Evolutionary conservation across 805 yeast genomes (phyloP).

Genomic region (Candida sphagnicola): DNA sequence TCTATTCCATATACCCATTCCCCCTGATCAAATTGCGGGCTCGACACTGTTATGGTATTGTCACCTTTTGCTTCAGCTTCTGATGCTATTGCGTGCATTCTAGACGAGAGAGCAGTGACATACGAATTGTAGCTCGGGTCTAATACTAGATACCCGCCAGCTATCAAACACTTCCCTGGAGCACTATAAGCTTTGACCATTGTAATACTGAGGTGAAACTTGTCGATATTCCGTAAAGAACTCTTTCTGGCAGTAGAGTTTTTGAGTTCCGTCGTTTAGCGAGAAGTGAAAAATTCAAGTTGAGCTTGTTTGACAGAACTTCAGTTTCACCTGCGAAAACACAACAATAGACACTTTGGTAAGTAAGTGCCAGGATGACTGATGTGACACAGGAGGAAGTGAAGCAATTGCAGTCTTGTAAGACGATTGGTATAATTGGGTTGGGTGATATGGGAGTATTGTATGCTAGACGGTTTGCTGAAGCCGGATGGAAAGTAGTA

Average conservation of each 20-base stretch:
- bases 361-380: background rate
- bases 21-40: slow-evolving; percentile 75
- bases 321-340: too few species aligned
- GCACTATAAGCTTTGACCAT: slow-evolving; percentile 66
- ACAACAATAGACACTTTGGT: too few species aligned
- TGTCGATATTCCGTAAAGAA: too few species aligned
- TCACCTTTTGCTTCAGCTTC: slow-evolving; percentile 7
- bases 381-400: slow-evolving; percentile 9
- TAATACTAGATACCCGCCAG: slow-evolving; percentile 91
- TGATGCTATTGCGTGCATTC: slow-evolving; percentile 77
- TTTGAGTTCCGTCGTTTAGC: too few species aligned
- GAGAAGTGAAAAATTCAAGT: too few species aligned
- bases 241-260: too few species aligned
- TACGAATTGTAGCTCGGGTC: slow-evolving; percentile 72
- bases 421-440: slow-evolving; percentile 86
- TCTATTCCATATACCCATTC: slow-evolving; percentile 56
- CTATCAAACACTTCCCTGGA: slow-evolving; percentile 91
- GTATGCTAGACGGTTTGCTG: slow-evolving; percentile 73
- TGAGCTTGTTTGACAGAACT: too few species aligned
- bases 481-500: slow-evolving; percentile 84
- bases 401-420: slow-evolving; percentile 22
- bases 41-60: slow-evolving; percentile 43
- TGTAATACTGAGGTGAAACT: too few species aligned
- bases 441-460: slow-evolving; percentile 95
- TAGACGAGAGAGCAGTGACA: slow-evolving; percentile 81